Conservation (phyloP, 140 eudicot species). For the Cichorium intybus region DNA sequence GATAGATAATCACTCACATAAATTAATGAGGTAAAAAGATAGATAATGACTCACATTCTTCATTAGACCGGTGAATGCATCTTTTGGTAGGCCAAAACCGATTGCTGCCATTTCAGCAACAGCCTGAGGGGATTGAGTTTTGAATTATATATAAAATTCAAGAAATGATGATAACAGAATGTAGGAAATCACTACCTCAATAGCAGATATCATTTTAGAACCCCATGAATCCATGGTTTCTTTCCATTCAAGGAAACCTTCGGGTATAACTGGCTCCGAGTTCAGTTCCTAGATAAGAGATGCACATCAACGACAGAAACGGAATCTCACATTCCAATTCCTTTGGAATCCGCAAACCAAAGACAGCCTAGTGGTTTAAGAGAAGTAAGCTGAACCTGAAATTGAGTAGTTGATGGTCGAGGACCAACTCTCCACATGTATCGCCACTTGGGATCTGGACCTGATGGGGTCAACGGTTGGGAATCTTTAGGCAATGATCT, state of each 20-base stretch:
- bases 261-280: slow-evolving; percentile 92
- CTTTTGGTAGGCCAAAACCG: slow-evolving; percentile 83
- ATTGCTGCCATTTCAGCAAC: slow-evolving; percentile 99
- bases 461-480: slow-evolving; percentile 63
- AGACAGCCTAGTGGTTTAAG: no score
- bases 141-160: neutral
- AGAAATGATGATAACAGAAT: slow-evolving; percentile 1
- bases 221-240: slow-evolving; percentile 97
- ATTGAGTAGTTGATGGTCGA: slow-evolving; percentile 71
- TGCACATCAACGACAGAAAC: slow-evolving; percentile 9
- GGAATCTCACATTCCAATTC: no score
- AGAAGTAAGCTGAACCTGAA: slow-evolving; percentile 49
- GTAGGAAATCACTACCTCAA: slow-evolving; percentile 46
- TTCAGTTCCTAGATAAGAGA: slow-evolving; percentile 60
- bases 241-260: slow-evolving; percentile 93
- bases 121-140: slow-evolving; percentile 41
- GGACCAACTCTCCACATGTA: slow-evolving; percentile 99
- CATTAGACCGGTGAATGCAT: slow-evolving; percentile 93
- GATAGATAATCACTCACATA: neutral
- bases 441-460: slow-evolving; percentile 99
- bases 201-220: slow-evolving; percentile 80
- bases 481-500: slow-evolving; percentile 64
- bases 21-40: neutral
- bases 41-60: slow-evolving; percentile 48
- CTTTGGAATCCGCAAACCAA: neutral